Evolutionary conservation across 345 rosid genomes (phyloP).

Genomic region (Atalantia buxifolia): DNA sequence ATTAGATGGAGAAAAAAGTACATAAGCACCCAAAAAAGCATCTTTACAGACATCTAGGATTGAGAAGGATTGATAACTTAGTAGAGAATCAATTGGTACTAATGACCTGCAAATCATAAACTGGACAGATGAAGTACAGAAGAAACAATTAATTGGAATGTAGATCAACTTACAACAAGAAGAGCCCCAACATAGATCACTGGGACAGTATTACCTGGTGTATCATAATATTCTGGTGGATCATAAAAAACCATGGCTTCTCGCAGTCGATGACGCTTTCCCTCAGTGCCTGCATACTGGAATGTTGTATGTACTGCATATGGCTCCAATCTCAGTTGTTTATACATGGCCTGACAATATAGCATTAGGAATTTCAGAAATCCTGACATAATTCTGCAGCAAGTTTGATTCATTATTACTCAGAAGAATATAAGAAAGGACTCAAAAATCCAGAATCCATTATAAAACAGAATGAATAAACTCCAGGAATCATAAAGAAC

Average conservation of each 20-base stretch:
- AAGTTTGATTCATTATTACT: background rate
- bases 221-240: slow-evolving; percentile 83
- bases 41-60: background rate
- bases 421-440: background rate
- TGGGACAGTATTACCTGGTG: slow-evolving; percentile 51
- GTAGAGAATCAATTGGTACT: background rate
- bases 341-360: slow-evolving; percentile 70
- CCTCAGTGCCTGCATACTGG: slow-evolving; percentile 96
- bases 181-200: background rate
- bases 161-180: too few relatives aligned
- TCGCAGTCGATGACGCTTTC: slow-evolving; percentile 93
- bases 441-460: background rate
- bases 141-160: background rate
- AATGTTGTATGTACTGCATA: slow-evolving; percentile 96
- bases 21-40: background rate
- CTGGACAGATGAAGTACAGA: background rate
- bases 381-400: background rate
- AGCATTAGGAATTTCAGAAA: slow-evolving; percentile 12
- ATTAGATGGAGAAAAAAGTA: background rate
- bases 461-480: background rate
- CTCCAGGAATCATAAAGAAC: background rate
- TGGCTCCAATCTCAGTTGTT: slow-evolving; percentile 85
- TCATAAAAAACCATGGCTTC: slow-evolving; percentile 90
- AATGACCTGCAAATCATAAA: background rate
- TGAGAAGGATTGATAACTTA: background rate